Conservation (phyloP, 2,329 filamentous ascomycete genomes). For the Daldinia sp. region DNA sequence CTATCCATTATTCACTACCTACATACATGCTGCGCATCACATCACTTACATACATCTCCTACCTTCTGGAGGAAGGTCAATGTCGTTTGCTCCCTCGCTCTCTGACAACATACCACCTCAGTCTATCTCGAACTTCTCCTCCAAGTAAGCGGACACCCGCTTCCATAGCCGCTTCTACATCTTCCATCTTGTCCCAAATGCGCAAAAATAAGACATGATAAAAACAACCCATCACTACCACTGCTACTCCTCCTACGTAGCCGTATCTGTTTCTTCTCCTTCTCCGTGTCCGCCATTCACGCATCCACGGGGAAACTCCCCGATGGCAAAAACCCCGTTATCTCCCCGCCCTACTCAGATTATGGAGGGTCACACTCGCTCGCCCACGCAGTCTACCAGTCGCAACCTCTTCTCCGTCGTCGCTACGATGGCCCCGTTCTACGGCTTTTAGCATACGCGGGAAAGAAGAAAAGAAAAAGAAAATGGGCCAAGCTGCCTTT, state of each 20-base stretch:
- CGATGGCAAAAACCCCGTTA: slow-evolving; percentile 29
- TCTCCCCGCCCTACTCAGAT: slow-evolving; percentile 25
- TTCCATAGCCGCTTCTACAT: slow-evolving; percentile 11
- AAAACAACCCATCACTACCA: not conserved
- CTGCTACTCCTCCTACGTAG: not conserved
- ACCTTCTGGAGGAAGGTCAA: slow-evolving; percentile 29
- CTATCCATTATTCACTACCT: too few relatives aligned
- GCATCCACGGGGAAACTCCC: slow-evolving; percentile 17
- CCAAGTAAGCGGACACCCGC: slow-evolving; percentile 32
- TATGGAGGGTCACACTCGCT: slow-evolving; percentile 25
- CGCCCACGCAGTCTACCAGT: too few relatives aligned
- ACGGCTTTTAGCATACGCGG: not conserved
- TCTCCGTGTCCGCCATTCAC: slow-evolving; percentile 25
- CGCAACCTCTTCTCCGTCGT: slow-evolving; percentile 30
- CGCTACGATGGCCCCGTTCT: not conserved
- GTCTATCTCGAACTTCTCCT: slow-evolving; percentile 19
- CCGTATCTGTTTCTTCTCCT: too few relatives aligned
- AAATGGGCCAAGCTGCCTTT: not conserved
- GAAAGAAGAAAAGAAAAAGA: too few relatives aligned
- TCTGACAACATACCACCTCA: slow-evolving; percentile 24
- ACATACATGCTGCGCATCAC: too few relatives aligned
- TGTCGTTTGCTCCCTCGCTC: not conserved
- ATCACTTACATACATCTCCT: not conserved
- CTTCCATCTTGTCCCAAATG: too few relatives aligned
- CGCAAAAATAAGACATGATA: too few relatives aligned